Conservation (phyloP, 768 basidiomycete genomes). For the Leccinum barrowsii region DNA sequence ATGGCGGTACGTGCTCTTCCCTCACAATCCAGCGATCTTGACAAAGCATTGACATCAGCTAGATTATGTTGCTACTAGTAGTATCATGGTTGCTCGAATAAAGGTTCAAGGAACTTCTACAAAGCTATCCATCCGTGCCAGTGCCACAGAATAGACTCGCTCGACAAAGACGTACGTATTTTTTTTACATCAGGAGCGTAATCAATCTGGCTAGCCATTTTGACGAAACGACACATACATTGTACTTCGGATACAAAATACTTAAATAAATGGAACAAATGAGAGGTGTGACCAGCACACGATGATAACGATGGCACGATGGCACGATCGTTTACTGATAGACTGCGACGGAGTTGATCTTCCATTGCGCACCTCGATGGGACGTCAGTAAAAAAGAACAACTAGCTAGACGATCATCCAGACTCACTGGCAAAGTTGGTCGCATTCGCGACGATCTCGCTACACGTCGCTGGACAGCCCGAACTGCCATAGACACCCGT, state of each 20-base stretch:
- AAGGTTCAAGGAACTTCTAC: background rate
- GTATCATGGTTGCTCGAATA: background rate
- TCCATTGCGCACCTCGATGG: constrained; percentile 49
- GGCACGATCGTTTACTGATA: constrained; percentile 32
- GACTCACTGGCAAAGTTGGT: constrained; percentile 49
- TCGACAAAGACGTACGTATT: background rate
- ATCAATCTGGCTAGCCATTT: background rate
- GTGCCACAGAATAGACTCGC: background rate
- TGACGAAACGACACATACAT: background rate
- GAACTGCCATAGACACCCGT: constrained; percentile 15
- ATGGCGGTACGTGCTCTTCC: too few species aligned
- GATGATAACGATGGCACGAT: background rate
- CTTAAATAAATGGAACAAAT: background rate
- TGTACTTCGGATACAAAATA: background rate
- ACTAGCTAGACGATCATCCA: background rate
- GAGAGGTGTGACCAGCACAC: background rate
- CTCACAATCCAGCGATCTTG: too few species aligned
- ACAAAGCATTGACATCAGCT: background rate
- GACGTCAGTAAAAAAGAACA: constrained; percentile 1
- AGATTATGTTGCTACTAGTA: background rate
- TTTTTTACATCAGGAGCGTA: background rate
- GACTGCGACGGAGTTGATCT: constrained; percentile 51
- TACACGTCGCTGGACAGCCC: constrained; percentile 42
- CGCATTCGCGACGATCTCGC: constrained; percentile 47
- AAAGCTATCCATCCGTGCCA: background rate